Evolutionary conservation across 495 filamentous ascomycete species (phyloP), one percentile per base, ranked within the genome.

Genomic region (Penicillium coprophilum): DNA sequence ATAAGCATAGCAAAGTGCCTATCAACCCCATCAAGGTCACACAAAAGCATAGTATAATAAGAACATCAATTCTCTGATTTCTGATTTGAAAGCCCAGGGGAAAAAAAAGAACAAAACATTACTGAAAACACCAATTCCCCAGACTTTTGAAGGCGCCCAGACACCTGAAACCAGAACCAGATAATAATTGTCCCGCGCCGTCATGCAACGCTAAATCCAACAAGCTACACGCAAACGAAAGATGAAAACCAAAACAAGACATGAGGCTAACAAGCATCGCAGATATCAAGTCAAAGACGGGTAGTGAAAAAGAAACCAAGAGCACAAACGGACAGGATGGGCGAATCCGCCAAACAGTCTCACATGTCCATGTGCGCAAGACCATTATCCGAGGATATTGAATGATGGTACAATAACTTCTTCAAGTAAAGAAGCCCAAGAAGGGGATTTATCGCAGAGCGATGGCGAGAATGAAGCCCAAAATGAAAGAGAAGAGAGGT

Each of bases 191-290:
- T 36, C 34, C 34, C 48, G 52, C 56, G 56, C 56, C 56, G 50
- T 50, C 49, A 58, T 49, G 44, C 44, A 47, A 58, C 41, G 50
- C 56, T 53, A 46, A 53, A 58, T 49, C 44, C 27, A 58, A 54
- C 20, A 45, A 40, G 50, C 51, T 41, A 46, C 52, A 46, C 39
- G 17, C 10, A 39, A 32, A 45, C 3, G 15, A 39, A 39, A 23
- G 24, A 38, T 7, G 17, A 38, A 8, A n/a, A 38, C 34, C 34
- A 7, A 50, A 50, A 38, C 27, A 34, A 38, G 13, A 24, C 31
- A 46, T 10, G 17, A 54, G 41, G 43, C 52, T 46, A 34, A 34
- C 7, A 46, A 38, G n/a, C 43, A 46, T 27, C 40, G 30, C 30
- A 15, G 19, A 21, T 34, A 8, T 32, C 19, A 34, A 53, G 19